Evolutionary conservation across 345 rosid species (phyloP).

Genomic region (Pistacia integerrima): DNA sequence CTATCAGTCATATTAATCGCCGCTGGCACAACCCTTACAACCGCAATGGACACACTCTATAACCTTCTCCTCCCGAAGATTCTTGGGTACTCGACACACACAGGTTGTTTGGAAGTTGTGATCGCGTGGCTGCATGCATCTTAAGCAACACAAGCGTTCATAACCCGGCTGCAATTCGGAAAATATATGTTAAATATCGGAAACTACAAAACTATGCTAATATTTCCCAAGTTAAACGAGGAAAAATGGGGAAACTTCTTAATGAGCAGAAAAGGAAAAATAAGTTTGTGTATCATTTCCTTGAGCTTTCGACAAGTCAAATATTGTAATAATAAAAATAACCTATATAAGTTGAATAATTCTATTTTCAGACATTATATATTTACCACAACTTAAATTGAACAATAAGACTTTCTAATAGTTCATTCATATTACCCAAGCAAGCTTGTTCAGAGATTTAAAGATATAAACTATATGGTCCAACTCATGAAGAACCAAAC

Average conservation of each 20-base stretch:
- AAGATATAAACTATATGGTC: neutral
- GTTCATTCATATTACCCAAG: too few relatives aligned
- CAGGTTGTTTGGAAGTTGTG: slow-evolving; percentile 87
- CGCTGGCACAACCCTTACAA: slow-evolving; percentile 81
- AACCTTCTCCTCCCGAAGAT: slow-evolving; percentile 82
- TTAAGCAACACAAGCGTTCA: slow-evolving; percentile 80
- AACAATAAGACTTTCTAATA: too few relatives aligned
- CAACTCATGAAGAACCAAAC: too few relatives aligned
- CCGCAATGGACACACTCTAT: slow-evolving; percentile 89
- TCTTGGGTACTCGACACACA: slow-evolving; percentile 75
- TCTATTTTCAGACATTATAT: too few relatives aligned
- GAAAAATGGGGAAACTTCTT: too few relatives aligned
- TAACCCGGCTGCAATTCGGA: slow-evolving; percentile 66
- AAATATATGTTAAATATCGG: neutral
- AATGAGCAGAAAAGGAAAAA: neutral
- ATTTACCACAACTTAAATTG: too few relatives aligned
- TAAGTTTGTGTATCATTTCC: neutral
- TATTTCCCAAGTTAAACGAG: too few relatives aligned
- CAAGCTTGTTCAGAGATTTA: neutral
- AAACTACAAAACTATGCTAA: neutral
- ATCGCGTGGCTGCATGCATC: slow-evolving; percentile 85
- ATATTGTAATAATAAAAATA: too few relatives aligned
- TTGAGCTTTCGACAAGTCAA: too few relatives aligned
- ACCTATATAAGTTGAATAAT: too few relatives aligned
- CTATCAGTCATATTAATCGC: slow-evolving; percentile 36